phyloP scores from a whole-genome alignment of 805 yeast genomes.

The Metschnikowia peoriensis region DNA sequence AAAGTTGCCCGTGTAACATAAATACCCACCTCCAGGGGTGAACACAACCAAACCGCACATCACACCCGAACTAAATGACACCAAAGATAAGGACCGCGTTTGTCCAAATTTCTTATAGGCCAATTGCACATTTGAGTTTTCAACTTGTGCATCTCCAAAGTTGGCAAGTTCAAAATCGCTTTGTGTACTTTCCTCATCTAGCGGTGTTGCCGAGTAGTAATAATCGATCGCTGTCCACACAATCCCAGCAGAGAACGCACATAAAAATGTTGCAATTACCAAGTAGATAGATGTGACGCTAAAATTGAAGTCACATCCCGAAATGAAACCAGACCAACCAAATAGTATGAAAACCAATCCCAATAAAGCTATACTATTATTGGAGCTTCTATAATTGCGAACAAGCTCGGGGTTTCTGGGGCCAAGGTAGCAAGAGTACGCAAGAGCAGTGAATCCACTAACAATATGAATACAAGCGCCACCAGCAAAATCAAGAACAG shows the following conservation, averaged over 20 bases:
- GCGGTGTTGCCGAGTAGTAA: constrained; percentile 38
- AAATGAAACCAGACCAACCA: constrained; percentile 45
- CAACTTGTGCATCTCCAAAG: not conserved
- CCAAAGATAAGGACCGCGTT: constrained; percentile 30
- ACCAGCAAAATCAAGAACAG: constrained; percentile 46
- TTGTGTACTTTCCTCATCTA: constrained; percentile 22
- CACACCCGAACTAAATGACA: constrained; percentile 40
- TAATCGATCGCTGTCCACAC: constrained; percentile 39
- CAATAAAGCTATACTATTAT: constrained; percentile 30
- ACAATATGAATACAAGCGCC: constrained; percentile 45
- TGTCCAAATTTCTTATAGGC: not conserved
- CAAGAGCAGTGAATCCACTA: constrained; percentile 45
- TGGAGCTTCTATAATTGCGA: constrained; percentile 36
- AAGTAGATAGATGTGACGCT: constrained; percentile 32
- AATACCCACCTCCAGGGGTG: constrained; percentile 45
- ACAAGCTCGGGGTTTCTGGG: constrained; percentile 41
- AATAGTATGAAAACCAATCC: constrained; percentile 26
- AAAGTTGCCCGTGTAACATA: constrained; percentile 32
- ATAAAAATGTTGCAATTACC: constrained; percentile 31
- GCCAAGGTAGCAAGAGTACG: constrained; percentile 42
- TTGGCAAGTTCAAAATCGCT: constrained; percentile 3
- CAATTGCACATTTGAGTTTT: not conserved
- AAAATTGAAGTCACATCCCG: constrained; percentile 44
- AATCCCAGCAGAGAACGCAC: constrained; percentile 35
- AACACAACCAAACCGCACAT: constrained; percentile 43